Evolutionary conservation across 352 stramenopile species (phyloP).

Genomic region (Globisporangium spiculum): DNA sequence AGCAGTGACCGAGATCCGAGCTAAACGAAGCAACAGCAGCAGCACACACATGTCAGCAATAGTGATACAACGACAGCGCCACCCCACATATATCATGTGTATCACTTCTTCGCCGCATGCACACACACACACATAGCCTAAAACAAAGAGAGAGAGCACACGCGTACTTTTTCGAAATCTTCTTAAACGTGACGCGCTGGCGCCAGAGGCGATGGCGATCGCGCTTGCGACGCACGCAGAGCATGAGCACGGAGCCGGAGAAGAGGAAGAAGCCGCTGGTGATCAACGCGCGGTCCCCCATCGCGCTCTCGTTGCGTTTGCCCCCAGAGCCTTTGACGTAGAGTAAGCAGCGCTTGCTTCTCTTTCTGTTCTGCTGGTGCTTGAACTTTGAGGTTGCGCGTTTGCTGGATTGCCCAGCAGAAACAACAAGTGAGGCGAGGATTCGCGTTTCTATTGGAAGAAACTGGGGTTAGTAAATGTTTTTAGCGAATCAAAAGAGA

Average conservation of each 20-base stretch:
- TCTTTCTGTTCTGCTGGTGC: not conserved
- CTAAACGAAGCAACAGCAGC: slow-evolving; percentile 23
- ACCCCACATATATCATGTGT: too few species aligned
- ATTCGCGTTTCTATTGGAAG: not conserved
- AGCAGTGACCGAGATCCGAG: slow-evolving; percentile 81
- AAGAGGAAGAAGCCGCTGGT: slow-evolving; percentile 72
- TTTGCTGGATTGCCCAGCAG: not conserved
- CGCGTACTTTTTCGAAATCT: slow-evolving; percentile 78
- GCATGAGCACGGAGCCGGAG: slow-evolving; percentile 57
- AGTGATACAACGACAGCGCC: not conserved
- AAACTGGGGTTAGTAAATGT: not conserved
- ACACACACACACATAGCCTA: too few species aligned
- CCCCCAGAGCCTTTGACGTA: not conserved
- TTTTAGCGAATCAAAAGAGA: not conserved
- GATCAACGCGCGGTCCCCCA: slow-evolving; percentile 35
- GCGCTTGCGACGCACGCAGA: slow-evolving; percentile 67
- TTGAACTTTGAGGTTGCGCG: slow-evolving; percentile 1
- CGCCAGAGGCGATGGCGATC: slow-evolving; percentile 67
- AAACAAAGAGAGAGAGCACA: too few species aligned
- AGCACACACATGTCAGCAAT: not conserved
- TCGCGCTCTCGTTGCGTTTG: slow-evolving; percentile 1
- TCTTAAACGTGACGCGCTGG: slow-evolving; percentile 78
- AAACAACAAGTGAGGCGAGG: not conserved
- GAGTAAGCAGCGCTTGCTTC: not conserved
- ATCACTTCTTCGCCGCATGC: too few species aligned